These are phyloP conservation scores for Circinella umbellata DNA, from an alignment of 371 early-diverging fungal genomes.

Conservation along the genomic window DNA sequence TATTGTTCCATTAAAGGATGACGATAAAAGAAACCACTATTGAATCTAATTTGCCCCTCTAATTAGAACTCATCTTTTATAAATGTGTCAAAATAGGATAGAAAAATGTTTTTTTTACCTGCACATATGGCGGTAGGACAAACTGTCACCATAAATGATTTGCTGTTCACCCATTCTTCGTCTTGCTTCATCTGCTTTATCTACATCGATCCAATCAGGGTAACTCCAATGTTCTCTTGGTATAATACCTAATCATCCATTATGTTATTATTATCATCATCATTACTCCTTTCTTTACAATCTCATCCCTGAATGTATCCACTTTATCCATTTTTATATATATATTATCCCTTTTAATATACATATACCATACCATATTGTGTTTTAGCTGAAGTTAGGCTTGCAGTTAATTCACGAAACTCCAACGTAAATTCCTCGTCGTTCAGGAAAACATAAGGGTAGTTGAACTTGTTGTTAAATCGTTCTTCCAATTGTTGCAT, in stretches of 20 bases:
- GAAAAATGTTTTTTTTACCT: constrained; percentile 35
- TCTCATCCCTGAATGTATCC: too few species aligned
- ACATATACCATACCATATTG: constrained; percentile 36
- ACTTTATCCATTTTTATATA: background rate
- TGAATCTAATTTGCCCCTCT: constrained; percentile 53
- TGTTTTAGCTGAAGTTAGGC: constrained; percentile 57
- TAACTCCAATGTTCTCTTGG: constrained; percentile 81
- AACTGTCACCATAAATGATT: constrained; percentile 83
- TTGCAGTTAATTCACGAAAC: constrained; percentile 67
- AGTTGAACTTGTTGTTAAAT: constrained; percentile 83
- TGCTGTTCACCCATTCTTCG: constrained; percentile 63
- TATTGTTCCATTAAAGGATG: constrained; percentile 79
- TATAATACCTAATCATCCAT: constrained; percentile 55
- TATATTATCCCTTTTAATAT: background rate
- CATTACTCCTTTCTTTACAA: too few species aligned
- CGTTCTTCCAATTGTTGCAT: constrained; percentile 80
- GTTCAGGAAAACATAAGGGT: constrained; percentile 89
- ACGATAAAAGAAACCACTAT: constrained; percentile 87
- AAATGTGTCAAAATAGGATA: background rate
- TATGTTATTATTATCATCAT: too few species aligned
- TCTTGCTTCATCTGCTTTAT: constrained; percentile 62
- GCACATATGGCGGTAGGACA: constrained; percentile 95
- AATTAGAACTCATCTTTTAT: background rate
- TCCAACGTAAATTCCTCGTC: constrained; percentile 80
- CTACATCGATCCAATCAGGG: constrained; percentile 81